Percentiles rank a stretch among this genome's conserved stretches.
phyloP scores from a whole-genome alignment of 495 filamentous ascomycete genomes.

The Tuber brumale region DNA sequence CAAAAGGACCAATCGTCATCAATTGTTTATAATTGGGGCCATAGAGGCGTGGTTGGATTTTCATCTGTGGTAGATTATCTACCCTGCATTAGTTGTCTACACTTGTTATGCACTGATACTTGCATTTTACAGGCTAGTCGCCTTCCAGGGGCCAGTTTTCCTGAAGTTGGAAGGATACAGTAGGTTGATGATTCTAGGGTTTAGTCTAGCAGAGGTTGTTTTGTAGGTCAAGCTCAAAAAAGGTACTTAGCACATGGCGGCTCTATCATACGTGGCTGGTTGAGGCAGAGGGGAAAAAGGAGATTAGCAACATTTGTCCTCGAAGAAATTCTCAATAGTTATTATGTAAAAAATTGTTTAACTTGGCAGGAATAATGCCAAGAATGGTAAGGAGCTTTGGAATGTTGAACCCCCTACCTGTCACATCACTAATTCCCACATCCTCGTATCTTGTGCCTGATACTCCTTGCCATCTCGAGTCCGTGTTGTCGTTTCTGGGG shows the following conservation, averaged over 20 bases:
- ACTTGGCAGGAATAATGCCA: neutral
- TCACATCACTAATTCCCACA: too few relatives aligned
- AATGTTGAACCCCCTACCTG: too few relatives aligned
- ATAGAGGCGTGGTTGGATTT: neutral
- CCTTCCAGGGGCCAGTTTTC: neutral
- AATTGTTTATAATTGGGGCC: neutral
- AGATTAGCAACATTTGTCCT: too few relatives aligned
- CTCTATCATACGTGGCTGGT: neutral
- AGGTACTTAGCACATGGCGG: neutral
- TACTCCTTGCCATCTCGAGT: neutral
- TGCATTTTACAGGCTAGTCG: neutral
- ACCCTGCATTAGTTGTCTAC: neutral
- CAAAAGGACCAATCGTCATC: neutral
- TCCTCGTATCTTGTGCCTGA: neutral
- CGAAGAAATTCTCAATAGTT: neutral
- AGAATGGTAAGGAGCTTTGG: too few relatives aligned
- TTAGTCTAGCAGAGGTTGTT: neutral
- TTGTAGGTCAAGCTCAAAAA: neutral
- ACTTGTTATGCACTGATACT: neutral
- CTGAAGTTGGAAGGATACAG: neutral
- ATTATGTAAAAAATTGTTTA: neutral
- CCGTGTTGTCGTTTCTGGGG: neutral
- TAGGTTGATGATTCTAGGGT: neutral
- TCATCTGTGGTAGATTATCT: neutral
- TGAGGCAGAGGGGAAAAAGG: neutral